Base-by-base conservation (phyloP, 108 stramenopile species). In the Fistulifera pelliculosa region DNA sequence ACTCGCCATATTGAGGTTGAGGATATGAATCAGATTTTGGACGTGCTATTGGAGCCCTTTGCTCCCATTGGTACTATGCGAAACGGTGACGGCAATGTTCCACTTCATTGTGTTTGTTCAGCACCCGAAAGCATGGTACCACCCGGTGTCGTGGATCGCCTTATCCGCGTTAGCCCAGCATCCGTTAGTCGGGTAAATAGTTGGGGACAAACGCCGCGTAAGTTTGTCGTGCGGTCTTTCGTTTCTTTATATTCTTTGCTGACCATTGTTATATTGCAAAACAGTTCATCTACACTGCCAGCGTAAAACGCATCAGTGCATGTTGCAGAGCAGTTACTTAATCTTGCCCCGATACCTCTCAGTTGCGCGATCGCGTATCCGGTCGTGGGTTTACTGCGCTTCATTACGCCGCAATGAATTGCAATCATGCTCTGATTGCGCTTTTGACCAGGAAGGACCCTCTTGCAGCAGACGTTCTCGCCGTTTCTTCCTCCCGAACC, bases 91-190 rank as follows among this genome's bases (percentile, higher is more conserved):
- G 70, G 70, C 0, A 28, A 56, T 51, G 66, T 47, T 5, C 57
- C 70, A 10, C 42, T 77, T 17, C 70, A 77, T 45, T 28, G 64
- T 16, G 70, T 66, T 6, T 71, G 62, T 39, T 52, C 27, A 23
- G 54, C 64, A n/a, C 66, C 75, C 13, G 75, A 76, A 47, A 47
- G 62, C 18, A 68, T 77, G 70, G 40, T 77, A 24, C 52, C 48
- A 25, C 47, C 56, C 7, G 42, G 31, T 22, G 51, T 23, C 41
- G 18, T 77, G 7, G 24, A 38, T 31, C 49, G 47, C 42, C 53
- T 77, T 21, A 22, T 77, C 14, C 19, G 44, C 35, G 64, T 65
- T 2, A 54, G 54, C 51, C 64, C 61, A 2, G 2, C 31, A 12
- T 43, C 41, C 26, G 74, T 68, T 6, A 11, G 41, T 16, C 31